Conservation (phyloP, 306 rosid genomes). For the Dalbergia cochinchinensis region DNA sequence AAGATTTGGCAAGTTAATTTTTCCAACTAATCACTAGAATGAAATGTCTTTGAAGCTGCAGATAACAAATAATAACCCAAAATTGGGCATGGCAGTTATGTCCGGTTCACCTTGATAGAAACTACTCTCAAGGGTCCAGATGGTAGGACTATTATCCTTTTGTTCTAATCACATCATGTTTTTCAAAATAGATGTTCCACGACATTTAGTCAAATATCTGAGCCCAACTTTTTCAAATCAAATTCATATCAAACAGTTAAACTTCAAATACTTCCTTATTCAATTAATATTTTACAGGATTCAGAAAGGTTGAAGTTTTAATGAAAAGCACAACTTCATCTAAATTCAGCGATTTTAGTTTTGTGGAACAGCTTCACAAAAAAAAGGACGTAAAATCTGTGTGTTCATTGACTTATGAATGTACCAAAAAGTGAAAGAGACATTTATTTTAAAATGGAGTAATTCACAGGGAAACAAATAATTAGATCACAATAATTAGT, state of each 20-base stretch:
- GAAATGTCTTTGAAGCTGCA: conserved; percentile 28
- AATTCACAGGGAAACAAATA: neutral
- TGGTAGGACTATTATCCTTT: conserved; percentile 12
- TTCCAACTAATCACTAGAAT: conserved; percentile 30
- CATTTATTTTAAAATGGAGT: no score
- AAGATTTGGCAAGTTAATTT: conserved; percentile 8
- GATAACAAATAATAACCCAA: conserved; percentile 24
- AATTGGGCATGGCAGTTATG: conserved; percentile 17
- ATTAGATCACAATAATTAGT: neutral
- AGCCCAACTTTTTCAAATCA: neutral
- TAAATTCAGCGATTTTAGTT: neutral
- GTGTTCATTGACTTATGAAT: neutral
- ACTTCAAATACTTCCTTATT: neutral
- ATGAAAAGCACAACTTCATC: neutral
- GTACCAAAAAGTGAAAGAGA: no score
- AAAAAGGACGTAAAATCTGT: neutral
- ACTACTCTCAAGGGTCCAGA: conserved; percentile 33
- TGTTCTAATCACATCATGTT: conserved; percentile 29
- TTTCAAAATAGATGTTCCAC: conserved; percentile 4
- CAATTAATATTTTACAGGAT: neutral
- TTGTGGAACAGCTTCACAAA: conserved; percentile 4
- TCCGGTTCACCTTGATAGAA: conserved; percentile 28
- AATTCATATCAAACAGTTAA: neutral
- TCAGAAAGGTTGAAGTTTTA: neutral
- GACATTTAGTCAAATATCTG: neutral